Evolutionary conservation across 2,329 filamentous ascomycete genomes (phyloP), one percentile per base, ranked within the genome.

Genomic region (Neofusicoccum cordaticola): DNA sequence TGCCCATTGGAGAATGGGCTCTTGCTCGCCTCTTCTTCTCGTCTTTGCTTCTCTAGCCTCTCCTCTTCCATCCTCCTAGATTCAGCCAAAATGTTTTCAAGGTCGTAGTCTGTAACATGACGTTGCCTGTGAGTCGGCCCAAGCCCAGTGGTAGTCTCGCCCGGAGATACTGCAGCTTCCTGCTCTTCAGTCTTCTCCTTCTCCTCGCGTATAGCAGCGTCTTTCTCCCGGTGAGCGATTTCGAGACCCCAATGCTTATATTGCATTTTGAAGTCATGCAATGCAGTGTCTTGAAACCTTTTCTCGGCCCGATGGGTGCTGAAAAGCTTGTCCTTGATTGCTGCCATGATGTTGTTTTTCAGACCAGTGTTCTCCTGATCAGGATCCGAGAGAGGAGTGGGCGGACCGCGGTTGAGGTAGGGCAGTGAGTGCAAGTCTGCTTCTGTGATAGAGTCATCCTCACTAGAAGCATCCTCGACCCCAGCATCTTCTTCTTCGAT

Each of bases 1-100:
- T 91, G 89, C 68, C 86, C 90, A 66, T 90, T 88, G 65, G 88
- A 88, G 71, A 89, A 88, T 62, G 90, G 87, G 72, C 89, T 87
- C 68, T 87, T 85, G 39, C 85, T 85, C 17, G 56, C 56, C 61
- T 82, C 80, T 17, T 74, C 76, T 35, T 82, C 80, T 50, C 71
- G 69, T 48, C 70, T 73, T 56, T 90, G 88, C 53, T 89, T 86
- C 68, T 92, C 89, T 65, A 86, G 84, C 39, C 86, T 83, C 71
- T 92, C 90, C 67, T 89, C 88, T 66, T 91, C 89, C 68, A 90
- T 88, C 22, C 85, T 84, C 71, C 88, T 85, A 0, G 90, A 93
- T 69, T 90, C 88, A 2, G 44, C 48, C 22, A 60, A 31, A 17
- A 64, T 64, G 42, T 86, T 84, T 73, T 93, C 88, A 6, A 93